Evolutionary conservation across 345 rosid genomes (phyloP).

Genomic region (Salix udensis): DNA sequence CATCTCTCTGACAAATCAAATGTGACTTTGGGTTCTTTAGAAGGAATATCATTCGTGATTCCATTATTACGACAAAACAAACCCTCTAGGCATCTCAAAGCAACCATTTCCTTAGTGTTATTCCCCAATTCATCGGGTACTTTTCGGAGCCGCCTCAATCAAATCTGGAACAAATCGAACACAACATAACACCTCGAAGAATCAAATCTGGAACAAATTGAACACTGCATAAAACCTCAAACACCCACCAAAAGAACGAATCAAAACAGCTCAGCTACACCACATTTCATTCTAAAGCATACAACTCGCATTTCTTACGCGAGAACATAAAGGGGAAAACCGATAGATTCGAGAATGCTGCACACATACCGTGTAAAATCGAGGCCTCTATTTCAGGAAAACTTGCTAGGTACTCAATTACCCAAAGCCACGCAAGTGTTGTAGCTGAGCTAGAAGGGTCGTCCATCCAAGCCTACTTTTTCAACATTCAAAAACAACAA

Average conservation of each 20-base stretch:
- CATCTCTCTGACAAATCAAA: constrained; percentile 42
- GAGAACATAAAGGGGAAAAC: too few relatives aligned
- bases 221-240: not conserved
- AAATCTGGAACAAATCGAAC: too few relatives aligned
- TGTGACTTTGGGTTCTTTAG: constrained; percentile 16
- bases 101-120: constrained; percentile 45
- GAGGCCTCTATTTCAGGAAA: constrained; percentile 30
- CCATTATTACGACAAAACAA: constrained; percentile 26
- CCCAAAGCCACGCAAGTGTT: constrained; percentile 48
- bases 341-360: not conserved
- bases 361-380: constrained; percentile 38
- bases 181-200: not conserved
- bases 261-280: not conserved
- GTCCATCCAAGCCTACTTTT: constrained; percentile 1
- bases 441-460: constrained; percentile 17
- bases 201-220: too few relatives aligned
- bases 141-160: constrained; percentile 34
- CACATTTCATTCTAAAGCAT: not conserved
- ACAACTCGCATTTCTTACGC: not conserved
- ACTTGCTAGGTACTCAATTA: constrained; percentile 49
- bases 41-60: constrained; percentile 8
- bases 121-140: constrained; percentile 23
- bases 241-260: not conserved
- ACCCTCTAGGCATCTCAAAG: constrained; percentile 61
- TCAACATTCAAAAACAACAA: not conserved